A percentile compares a stretch with the other conserved stretches of the same genome.
Conservation (phyloP, 441 rosid genomes). For the Jatropha multifida region DNA sequence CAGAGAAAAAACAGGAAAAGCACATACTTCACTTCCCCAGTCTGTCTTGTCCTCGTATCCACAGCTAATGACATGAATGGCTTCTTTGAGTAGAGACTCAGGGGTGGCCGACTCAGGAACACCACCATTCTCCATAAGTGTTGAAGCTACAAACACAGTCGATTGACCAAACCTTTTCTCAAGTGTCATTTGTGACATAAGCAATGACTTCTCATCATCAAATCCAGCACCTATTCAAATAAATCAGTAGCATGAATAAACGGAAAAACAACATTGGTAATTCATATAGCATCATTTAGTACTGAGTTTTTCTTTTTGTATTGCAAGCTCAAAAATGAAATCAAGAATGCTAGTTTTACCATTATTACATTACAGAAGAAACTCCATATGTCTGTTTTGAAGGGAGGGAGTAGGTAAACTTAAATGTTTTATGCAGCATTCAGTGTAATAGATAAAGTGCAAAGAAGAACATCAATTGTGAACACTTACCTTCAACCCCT, state of each 20-base stretch:
- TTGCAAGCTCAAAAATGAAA: background rate
- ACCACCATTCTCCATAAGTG: conserved; percentile 97
- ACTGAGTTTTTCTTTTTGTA: background rate
- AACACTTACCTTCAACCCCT: conserved; percentile 51
- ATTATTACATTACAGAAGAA: background rate
- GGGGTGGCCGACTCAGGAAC: conserved; percentile 96
- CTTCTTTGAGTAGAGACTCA: conserved; percentile 94
- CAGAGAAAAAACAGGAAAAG: background rate
- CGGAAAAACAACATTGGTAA: conserved; percentile 2
- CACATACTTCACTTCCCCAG: conserved; percentile 91
- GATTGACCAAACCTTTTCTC: conserved; percentile 98
- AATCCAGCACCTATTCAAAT: conserved; percentile 76
- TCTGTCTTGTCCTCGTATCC: conserved; percentile 99
- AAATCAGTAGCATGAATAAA: background rate
- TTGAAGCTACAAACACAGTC: conserved; percentile 94
- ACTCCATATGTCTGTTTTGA: background rate
- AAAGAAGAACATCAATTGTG: background rate
- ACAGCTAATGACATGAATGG: conserved; percentile 99
- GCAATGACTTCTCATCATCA: conserved; percentile 93
- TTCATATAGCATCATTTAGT: background rate
- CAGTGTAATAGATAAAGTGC: background rate
- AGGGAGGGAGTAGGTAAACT: too few species aligned
- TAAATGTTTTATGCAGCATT: background rate
- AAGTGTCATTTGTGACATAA: conserved; percentile 98
- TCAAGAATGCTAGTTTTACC: background rate